phyloP scores from a whole-genome alignment of 2,329 filamentous ascomycete genomes.

The Tolypocladium nubicola region DNA sequence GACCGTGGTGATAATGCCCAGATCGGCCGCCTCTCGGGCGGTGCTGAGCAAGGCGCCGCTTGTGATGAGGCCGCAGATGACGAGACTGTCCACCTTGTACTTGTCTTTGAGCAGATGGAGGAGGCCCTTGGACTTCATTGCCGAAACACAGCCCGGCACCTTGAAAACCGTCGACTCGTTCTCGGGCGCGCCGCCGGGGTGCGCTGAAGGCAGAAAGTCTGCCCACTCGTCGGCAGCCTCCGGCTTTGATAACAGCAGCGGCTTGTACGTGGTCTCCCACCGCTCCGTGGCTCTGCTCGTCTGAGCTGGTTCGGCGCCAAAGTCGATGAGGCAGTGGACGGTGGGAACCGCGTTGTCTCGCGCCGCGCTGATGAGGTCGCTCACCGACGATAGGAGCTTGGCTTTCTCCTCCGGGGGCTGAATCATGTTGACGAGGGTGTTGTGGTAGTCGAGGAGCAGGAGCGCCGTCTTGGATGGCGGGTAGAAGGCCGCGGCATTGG shows the following conservation, averaged over 20 bases:
- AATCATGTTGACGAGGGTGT: slow-evolving; percentile 5
- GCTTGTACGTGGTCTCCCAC: slow-evolving; percentile 4
- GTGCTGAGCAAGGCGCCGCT: slow-evolving; percentile 7
- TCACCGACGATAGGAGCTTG: slow-evolving; percentile 2
- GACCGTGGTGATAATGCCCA: slow-evolving; percentile 6
- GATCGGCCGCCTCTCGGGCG: slow-evolving; percentile 6
- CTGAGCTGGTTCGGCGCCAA: not conserved
- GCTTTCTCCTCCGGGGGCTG: not conserved
- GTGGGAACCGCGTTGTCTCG: slow-evolving; percentile 1
- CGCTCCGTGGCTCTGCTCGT: slow-evolving; percentile 4
- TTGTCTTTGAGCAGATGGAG: slow-evolving; percentile 1
- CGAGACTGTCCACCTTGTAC: slow-evolving; percentile 1
- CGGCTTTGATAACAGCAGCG: not conserved
- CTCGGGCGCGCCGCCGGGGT: not conserved
- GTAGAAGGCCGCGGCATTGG: slow-evolving; percentile 1
- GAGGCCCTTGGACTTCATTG: slow-evolving; percentile 2
- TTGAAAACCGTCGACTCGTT: slow-evolving; percentile 2
- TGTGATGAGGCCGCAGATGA: slow-evolving; percentile 5
- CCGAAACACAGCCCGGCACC: slow-evolving; percentile 4
- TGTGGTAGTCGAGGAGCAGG: slow-evolving; percentile 7
- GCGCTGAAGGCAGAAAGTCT: not conserved
- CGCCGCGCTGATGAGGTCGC: slow-evolving; percentile 3
- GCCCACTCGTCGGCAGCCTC: not conserved
- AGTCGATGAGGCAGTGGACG: slow-evolving; percentile 6
- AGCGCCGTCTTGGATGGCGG: slow-evolving; percentile 5